A percentile compares a stretch with the other conserved stretches of the same genome.
Conservation (phyloP, 352 stramenopile genomes). For the Globisporangium radiosum region DNA sequence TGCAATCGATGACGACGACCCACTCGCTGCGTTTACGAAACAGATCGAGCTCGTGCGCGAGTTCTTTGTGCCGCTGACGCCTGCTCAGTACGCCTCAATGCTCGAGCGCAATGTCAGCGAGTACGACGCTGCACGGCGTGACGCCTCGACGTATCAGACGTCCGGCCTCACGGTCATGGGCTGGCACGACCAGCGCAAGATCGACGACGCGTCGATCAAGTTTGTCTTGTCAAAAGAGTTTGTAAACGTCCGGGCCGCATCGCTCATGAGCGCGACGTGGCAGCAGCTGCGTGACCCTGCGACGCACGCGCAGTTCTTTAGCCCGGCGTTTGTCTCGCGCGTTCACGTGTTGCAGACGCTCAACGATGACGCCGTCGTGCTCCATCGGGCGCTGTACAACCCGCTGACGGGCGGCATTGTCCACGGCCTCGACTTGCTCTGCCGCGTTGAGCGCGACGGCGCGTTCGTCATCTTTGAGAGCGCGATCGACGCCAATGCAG, state of each 20-base stretch:
- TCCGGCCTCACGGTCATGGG: slow-evolving; percentile 39
- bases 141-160: slow-evolving; percentile 19
- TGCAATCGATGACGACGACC: neutral
- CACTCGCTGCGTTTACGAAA: slow-evolving; percentile 12
- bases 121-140: slow-evolving; percentile 18
- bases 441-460: slow-evolving; percentile 30
- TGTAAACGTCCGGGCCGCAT: slow-evolving; percentile 18
- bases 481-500: slow-evolving; percentile 42
- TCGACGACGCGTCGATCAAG: slow-evolving; percentile 29
- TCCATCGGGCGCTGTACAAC: slow-evolving; percentile 56
- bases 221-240: slow-evolving; percentile 49
- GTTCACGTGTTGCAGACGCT: slow-evolving; percentile 54
- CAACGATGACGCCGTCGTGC: slow-evolving; percentile 36
- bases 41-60: slow-evolving; percentile 36
- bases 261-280: slow-evolving; percentile 39
- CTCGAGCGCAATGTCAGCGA: slow-evolving; percentile 23
- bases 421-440: slow-evolving; percentile 50
- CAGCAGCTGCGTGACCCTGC: slow-evolving; percentile 17
- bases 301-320: slow-evolving; percentile 37
- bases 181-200: slow-evolving; percentile 40
- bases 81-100: slow-evolving; percentile 10
- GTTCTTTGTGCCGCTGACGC: slow-evolving; percentile 28
- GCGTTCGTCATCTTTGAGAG: slow-evolving; percentile 55
- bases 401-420: slow-evolving; percentile 42
- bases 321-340: slow-evolving; percentile 24